A percentile compares a stretch with the other conserved stretches of the same genome.
Conservation (phyloP, 1,284 basidiomycete species). For the Pseudozyma thailandica region DNA sequence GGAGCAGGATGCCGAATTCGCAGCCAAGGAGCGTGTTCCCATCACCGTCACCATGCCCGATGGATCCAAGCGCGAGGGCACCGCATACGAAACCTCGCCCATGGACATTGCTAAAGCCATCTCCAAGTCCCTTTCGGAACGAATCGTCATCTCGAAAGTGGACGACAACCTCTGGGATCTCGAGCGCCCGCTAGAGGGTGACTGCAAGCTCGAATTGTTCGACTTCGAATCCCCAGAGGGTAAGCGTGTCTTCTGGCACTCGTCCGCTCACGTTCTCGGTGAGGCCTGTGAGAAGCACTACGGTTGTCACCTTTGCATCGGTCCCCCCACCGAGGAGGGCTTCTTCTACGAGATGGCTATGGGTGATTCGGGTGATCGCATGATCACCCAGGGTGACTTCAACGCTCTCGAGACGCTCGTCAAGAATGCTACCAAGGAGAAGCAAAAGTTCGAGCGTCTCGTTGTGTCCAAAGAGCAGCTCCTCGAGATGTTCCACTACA, state of each 20-base stretch:
- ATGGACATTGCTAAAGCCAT: conserved; percentile 89
- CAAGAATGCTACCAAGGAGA: conserved; percentile 91
- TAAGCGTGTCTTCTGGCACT: conserved; percentile 92
- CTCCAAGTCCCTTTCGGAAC: conserved; percentile 87
- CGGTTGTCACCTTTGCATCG: conserved; percentile 95
- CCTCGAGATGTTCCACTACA: conserved; percentile 98
- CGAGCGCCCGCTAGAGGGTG: conserved; percentile 87
- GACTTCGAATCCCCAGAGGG: conserved; percentile 97
- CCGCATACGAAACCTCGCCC: conserved; percentile 95
- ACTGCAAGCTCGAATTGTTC: conserved; percentile 83
- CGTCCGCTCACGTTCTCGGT: conserved; percentile 97
- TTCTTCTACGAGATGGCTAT: conserved; percentile 98
- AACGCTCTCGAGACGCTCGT: conserved; percentile 87
- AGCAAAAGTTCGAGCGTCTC: conserved; percentile 94
- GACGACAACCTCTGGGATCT: conserved; percentile 93
- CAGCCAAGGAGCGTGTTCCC: conserved; percentile 84
- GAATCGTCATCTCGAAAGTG: conserved; percentile 93
- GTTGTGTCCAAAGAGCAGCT: conserved; percentile 92
- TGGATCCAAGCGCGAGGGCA: conserved; percentile 83
- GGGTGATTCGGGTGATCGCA: conserved; percentile 65
- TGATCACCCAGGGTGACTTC: conserved; percentile 77
- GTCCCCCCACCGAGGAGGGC: conserved; percentile 96
- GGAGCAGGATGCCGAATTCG: conserved; percentile 82
- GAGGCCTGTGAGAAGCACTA: conserved; percentile 97
- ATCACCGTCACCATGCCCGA: conserved; percentile 89